Base-by-base conservation (phyloP, 768 basidiomycete species). In the Boletus subcaerulescens region DNA sequence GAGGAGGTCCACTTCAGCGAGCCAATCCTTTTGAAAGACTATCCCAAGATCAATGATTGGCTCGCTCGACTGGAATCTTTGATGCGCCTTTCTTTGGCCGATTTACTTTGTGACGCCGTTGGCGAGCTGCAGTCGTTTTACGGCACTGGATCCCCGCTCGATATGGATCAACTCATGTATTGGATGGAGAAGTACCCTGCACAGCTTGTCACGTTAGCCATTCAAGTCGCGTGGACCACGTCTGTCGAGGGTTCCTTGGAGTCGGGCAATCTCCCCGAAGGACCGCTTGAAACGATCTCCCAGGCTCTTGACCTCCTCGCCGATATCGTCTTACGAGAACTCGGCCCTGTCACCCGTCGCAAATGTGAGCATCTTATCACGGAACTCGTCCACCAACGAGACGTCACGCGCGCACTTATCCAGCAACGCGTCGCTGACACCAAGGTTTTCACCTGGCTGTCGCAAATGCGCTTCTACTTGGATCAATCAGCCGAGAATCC, bases 321-420 rank as follows among this genome's bases (percentile, higher is more conserved):
- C 10, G 95, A 98, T 64, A 89, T 98, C 42, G 97, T 99, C 35
- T 77, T 99, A 35, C 88, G 87, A 48, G 95, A 98, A 63, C 84
- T 98, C 33, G 80, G 76, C 40, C 84, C 91, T 17, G 89, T 93
- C 42, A 94, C 93, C n/a, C 90, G 97, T 53, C 87, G 91, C 60
- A 99, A 99, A 74, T 95, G 94, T 77, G 97, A 99, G 62, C 95
- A 98, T 65, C 84, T 99, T 59, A 98, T 99, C 76, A 98, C 96
- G 0, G 97, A 99, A 69, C 83, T 99, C 14, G 97, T 98, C 38
- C 97, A 99, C 70, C 94, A 99, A 69, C 84, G 97, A 58, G 97
- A 99, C 71, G 96, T 98, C 39, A 87, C 86, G 38, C 88, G 97
- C 13, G 75, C 80, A 13, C 85, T 98, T 52, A 80, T 90, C 51